Evolutionary conservation across 2,329 filamentous ascomycete species (phyloP).

Genomic region (Paecilomyces variotii): DNA sequence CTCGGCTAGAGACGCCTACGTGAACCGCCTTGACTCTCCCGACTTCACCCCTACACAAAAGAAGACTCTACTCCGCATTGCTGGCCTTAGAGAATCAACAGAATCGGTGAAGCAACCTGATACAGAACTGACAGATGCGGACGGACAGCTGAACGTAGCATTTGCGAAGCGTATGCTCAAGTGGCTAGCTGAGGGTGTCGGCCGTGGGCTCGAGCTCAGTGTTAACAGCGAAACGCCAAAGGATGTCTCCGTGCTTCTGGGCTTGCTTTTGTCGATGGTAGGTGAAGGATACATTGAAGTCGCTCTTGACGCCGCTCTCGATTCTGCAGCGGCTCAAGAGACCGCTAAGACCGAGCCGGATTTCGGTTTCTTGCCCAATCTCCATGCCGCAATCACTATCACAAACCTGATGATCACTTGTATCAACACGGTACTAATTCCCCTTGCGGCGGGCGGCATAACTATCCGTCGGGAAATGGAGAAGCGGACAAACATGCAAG

Average conservation of each 20-base stretch:
- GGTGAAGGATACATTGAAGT: slow-evolving; percentile 70
- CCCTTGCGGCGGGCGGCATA: slow-evolving; percentile 79
- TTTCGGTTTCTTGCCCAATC: slow-evolving; percentile 68
- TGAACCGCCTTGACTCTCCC: slow-evolving; percentile 78
- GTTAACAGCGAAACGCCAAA: slow-evolving; percentile 84
- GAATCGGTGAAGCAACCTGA: slow-evolving; percentile 66
- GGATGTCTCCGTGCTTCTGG: slow-evolving; percentile 78
- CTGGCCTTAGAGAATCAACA: slow-evolving; percentile 63
- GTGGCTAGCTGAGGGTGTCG: slow-evolving; percentile 93
- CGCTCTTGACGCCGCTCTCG: slow-evolving; percentile 60
- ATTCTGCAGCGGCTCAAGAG: slow-evolving; percentile 69
- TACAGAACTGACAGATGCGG: slow-evolving; percentile 83
- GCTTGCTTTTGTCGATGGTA: slow-evolving; percentile 77
- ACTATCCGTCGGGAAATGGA: slow-evolving; percentile 87
- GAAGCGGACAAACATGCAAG: slow-evolving; percentile 64
- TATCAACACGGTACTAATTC: slow-evolving; percentile 81
- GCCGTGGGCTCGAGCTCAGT: slow-evolving; percentile 82
- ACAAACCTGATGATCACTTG: slow-evolving; percentile 91
- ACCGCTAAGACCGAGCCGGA: slow-evolving; percentile 77
- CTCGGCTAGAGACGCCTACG: slow-evolving; percentile 82
- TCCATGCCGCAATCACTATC: slow-evolving; percentile 78
- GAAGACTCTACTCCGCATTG: slow-evolving; percentile 80
- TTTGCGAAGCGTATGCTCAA: slow-evolving; percentile 97
- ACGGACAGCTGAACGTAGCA: slow-evolving; percentile 72
- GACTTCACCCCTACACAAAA: slow-evolving; percentile 85